Evolutionary conservation across 805 yeast species (phyloP).

Genomic region (Sungouiozyma ichnusensis): DNA sequence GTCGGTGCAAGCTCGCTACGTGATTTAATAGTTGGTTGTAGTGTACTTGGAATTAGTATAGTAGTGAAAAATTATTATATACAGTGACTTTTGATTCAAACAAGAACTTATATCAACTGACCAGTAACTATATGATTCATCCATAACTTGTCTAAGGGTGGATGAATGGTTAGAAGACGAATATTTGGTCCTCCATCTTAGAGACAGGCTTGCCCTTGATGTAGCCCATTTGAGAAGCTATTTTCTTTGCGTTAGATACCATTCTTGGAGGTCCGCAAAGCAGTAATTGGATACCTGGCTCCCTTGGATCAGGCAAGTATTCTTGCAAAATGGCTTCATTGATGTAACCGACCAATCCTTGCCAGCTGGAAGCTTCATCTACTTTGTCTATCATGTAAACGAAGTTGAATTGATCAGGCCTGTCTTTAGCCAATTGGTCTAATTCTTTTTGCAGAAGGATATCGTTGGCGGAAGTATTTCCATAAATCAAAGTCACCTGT

Average conservation of each 20-base stretch:
- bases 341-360: slow-evolving; percentile 68
- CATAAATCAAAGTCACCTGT: slow-evolving; percentile 63
- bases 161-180: slow-evolving; percentile 63
- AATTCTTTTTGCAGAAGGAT: slow-evolving; percentile 73
- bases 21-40: too few species aligned
- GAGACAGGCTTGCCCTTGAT: slow-evolving; percentile 81
- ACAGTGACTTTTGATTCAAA: too few species aligned
- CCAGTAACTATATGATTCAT: too few species aligned
- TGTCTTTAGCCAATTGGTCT: slow-evolving; percentile 47
- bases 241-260: slow-evolving; percentile 76
- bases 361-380: slow-evolving; percentile 43
- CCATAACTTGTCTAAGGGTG: too few species aligned
- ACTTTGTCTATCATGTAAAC: slow-evolving; percentile 40
- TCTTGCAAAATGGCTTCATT: slow-evolving; percentile 52
- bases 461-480: slow-evolving; percentile 71
- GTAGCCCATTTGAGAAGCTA: slow-evolving; percentile 63
- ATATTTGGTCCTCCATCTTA: slow-evolving; percentile 82
- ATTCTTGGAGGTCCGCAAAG: slow-evolving; percentile 93
- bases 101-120: too few species aligned
- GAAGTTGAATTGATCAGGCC: slow-evolving; percentile 52
- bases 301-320: slow-evolving; percentile 51
- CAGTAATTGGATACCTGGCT: slow-evolving; percentile 45
- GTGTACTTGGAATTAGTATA: too few species aligned
- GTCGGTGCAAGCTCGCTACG: too few species aligned
- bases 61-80: too few species aligned